These are phyloP conservation scores for Papiliotrema fonsecae DNA, from an alignment of 1,284 basidiomycete species.

Conservation along the genomic window DNA sequence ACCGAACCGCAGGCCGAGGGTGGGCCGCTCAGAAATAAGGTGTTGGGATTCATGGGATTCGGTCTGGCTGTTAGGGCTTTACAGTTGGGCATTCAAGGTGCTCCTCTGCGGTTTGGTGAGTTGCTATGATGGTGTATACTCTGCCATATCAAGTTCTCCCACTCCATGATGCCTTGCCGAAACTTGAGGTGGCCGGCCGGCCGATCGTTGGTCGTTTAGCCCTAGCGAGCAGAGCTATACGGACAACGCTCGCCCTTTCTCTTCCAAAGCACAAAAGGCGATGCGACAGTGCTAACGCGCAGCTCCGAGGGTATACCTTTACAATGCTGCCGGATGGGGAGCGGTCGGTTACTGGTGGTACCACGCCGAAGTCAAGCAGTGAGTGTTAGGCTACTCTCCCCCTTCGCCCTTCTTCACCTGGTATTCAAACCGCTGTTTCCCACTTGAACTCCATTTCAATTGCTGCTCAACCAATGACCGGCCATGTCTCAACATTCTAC, in stretches of 20 bases:
- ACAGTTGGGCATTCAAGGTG: conserved; percentile 2
- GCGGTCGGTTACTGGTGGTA: conserved; percentile 39
- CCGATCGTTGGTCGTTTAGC: too few species aligned
- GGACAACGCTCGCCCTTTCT: too few species aligned
- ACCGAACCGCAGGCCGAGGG: background rate
- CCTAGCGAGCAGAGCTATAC: too few species aligned
- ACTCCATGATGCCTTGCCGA: too few species aligned
- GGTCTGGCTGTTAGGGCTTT: background rate
- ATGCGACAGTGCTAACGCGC: background rate
- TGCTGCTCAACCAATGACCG: too few species aligned
- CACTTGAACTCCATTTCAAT: too few species aligned
- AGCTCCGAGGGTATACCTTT: conserved; percentile 39
- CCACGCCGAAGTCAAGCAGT: conserved; percentile 42
- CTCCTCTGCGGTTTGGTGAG: background rate
- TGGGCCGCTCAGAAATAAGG: background rate
- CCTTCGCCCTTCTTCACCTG: background rate
- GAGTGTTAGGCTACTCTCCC: conserved; percentile 14
- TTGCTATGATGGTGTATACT: background rate
- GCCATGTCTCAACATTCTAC: too few species aligned
- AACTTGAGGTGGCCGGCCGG: too few species aligned
- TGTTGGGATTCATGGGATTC: background rate
- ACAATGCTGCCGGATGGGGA: conserved; percentile 35
- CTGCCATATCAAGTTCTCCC: too few species aligned
- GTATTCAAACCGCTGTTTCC: too few species aligned
- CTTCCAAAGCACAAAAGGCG: too few species aligned